phyloP scores from a whole-genome alignment of 495 filamentous ascomycete genomes.

The Jackrogersella multiformis region DNA sequence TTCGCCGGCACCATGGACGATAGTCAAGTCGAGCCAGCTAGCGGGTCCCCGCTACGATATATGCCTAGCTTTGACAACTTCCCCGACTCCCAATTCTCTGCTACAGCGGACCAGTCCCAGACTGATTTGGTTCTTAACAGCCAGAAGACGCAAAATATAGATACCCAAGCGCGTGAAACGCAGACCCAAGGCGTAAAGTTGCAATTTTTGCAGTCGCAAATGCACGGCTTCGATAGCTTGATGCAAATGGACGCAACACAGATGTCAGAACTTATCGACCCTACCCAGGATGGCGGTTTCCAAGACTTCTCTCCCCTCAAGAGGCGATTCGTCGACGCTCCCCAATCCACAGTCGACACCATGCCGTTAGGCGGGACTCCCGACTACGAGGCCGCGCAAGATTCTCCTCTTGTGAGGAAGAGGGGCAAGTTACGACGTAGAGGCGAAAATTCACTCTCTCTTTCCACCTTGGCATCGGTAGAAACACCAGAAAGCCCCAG shows the following conservation, averaged over 20 bases:
- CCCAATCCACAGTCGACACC: conserved; percentile 76
- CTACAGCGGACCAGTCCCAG: conserved; percentile 54
- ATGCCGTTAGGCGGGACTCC: conserved; percentile 61
- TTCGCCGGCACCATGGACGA: conserved; percentile 92
- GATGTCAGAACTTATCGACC: conserved; percentile 70
- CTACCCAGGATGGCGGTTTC: conserved; percentile 89
- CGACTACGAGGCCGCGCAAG: conserved; percentile 48
- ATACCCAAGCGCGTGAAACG: conserved; percentile 45
- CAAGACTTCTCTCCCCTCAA: conserved; percentile 60
- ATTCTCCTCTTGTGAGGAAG: conserved; percentile 69
- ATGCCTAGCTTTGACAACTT: conserved; percentile 54
- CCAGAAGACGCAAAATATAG: conserved; percentile 54
- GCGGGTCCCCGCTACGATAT: conserved; percentile 49
- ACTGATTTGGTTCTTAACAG: conserved; percentile 72
- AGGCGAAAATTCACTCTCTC: conserved; percentile 1
- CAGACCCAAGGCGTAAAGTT: conserved; percentile 62
- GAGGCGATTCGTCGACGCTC: conserved; percentile 69
- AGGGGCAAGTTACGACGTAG: conserved; percentile 67
- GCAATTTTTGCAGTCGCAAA: conserved; percentile 63
- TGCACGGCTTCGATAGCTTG: conserved; percentile 61
- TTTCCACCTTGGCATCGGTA: neutral
- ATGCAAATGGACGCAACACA: conserved; percentile 63
- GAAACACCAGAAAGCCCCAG: conserved; percentile 24
- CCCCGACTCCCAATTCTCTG: conserved; percentile 60
- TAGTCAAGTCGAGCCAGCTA: conserved; percentile 52